Percentiles rank a stretch among this genome's conserved stretches.
These are phyloP conservation scores for Hypoxylon trugodes DNA, from an alignment of 495 filamentous ascomycete genomes.

Conservation along the genomic window DNA sequence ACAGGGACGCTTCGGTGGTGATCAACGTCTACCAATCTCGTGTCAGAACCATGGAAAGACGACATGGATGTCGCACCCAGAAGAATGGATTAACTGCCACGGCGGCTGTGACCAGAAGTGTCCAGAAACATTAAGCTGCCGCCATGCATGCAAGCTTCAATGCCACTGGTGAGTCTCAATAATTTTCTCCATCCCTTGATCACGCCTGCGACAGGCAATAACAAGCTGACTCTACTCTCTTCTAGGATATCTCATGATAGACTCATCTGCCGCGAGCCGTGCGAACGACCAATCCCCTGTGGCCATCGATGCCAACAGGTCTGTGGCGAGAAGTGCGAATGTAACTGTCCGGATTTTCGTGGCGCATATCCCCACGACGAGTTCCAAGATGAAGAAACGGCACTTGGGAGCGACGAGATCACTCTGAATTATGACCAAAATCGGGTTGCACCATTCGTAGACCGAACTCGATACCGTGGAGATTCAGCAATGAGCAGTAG, in stretches of 20 bases:
- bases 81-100: conserved; percentile 59
- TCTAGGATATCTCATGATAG: conserved; percentile 66
- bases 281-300: conserved; percentile 65
- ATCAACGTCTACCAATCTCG: conserved; percentile 48
- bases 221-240: conserved; percentile 46
- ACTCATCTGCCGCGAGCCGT: conserved; percentile 72
- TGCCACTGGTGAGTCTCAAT: conserved; percentile 60
- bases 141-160: conserved; percentile 53
- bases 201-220: background rate
- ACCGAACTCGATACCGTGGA: conserved; percentile 7
- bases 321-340: conserved; percentile 53
- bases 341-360: conserved; percentile 44
- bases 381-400: conserved; percentile 1
- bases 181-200: conserved; percentile 8
- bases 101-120: conserved; percentile 69
- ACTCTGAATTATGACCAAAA: background rate
- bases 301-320: conserved; percentile 63
- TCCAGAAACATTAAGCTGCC: conserved; percentile 49
- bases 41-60: conserved; percentile 50
- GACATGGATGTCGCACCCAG: conserved; percentile 53
- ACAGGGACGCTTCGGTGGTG: conserved; percentile 34
- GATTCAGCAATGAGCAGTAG: background rate
- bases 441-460: conserved; percentile 20
- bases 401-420: background rate
- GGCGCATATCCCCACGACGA: conserved; percentile 40